Base-by-base conservation (phyloP, 495 filamentous ascomycete genomes). In the Bryoglossum gracile region DNA sequence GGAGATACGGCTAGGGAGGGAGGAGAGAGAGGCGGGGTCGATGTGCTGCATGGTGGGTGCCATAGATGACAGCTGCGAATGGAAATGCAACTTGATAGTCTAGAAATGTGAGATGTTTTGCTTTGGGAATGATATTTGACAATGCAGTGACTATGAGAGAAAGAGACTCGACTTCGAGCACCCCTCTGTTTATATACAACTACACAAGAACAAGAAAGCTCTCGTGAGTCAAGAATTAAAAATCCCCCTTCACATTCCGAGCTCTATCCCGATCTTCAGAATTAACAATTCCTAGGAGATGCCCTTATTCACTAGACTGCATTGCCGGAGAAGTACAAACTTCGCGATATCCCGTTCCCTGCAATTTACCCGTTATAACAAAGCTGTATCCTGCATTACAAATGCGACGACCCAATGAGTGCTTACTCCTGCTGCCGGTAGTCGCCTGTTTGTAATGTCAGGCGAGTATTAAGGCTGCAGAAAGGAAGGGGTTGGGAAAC, bases 21-120 rank as follows among this genome's bases (percentile, higher is more conserved):
- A 8, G 45, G 19, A 17, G 19, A 70, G 62, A 16, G 62, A 58
- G 0, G 36, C 10, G 18, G 65, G 37, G 32, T 51, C 39, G 35
- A 70, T 64, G 44, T 66, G 65, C 24, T 68, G 60, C 65, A 69
- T 68, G 39, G 26, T 40, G 3, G 48, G 18, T 32, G 38, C 25
- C 18, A 43, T 43, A 5, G 6, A 30, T 30, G 5, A 13, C 13
- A 13, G 26, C 13, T 30, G 26, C 13, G 5, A 13, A 30, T 5
- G 26, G 13, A 30, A 30, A 30, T 5, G 5, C 13, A 30, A 30
- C 13, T 18, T 33, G 25, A 19, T 33, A 42, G 21, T 4, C 23
- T 3, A 42, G 38, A 42, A 19, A 38, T 18, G 35, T 38, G 35
- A 38, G 16, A 8, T 6, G 5, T 38, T 38, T 6, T 6, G 6